phyloP scores from a whole-genome alignment of 2,329 filamentous ascomycete species.

The Calonectria hongkongensis region DNA sequence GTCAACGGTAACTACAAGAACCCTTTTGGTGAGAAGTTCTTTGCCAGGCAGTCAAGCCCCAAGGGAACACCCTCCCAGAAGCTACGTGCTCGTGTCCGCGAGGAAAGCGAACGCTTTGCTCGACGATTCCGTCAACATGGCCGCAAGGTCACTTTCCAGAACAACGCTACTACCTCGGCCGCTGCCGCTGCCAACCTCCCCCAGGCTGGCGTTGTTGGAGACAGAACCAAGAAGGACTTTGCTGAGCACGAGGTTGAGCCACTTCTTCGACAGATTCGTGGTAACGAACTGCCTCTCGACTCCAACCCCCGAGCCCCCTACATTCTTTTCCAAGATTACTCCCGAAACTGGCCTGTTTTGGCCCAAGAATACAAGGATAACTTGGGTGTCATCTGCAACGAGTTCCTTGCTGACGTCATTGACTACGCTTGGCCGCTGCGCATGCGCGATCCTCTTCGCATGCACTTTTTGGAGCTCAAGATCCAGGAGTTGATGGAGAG shows the following conservation, averaged over 20 bases:
- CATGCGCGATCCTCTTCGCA: conserved; percentile 70
- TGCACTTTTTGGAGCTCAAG: conserved; percentile 69
- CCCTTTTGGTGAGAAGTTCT: conserved; percentile 71
- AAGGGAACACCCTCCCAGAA: conserved; percentile 72
- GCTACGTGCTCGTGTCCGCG: conserved; percentile 69
- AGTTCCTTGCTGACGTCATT: conserved; percentile 71
- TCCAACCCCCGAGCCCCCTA: conserved; percentile 72
- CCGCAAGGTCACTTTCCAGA: conserved; percentile 67
- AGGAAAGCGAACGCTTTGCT: conserved; percentile 71
- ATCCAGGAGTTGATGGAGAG: conserved; percentile 68
- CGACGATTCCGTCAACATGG: conserved; percentile 69
- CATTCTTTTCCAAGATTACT: conserved; percentile 73
- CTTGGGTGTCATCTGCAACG: conserved; percentile 71
- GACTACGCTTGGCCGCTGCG: conserved; percentile 70
- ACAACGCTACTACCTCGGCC: conserved; percentile 45
- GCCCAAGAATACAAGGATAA: conserved; percentile 74
- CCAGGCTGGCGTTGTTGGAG: conserved; percentile 56
- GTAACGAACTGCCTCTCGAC: conserved; percentile 72
- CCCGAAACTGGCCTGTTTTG: conserved; percentile 70
- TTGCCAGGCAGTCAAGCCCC: conserved; percentile 68
- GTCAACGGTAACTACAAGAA: conserved; percentile 75
- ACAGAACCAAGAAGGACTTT: conserved; percentile 68
- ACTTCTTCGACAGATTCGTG: conserved; percentile 69
- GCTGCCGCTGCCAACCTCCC: conserved; percentile 53
- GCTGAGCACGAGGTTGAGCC: conserved; percentile 69